Conservation (phyloP, 345 rosid genomes). For the Eucalyptus paniculata region DNA sequence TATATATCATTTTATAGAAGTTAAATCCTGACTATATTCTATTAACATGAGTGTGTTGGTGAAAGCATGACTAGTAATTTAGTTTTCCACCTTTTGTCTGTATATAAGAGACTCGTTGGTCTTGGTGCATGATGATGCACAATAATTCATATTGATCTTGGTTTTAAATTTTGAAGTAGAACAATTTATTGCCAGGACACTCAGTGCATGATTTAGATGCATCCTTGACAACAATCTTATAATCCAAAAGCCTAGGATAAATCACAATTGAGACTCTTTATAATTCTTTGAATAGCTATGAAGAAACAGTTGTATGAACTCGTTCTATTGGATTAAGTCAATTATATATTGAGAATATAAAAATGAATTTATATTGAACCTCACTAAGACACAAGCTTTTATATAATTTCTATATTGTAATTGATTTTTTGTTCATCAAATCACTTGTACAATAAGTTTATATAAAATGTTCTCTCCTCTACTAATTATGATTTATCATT, state of each 20-base stretch:
- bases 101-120: not conserved
- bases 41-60: not conserved
- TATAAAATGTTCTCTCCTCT: not conserved
- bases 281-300: not conserved
- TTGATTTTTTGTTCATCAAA: not conserved
- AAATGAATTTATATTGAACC: not conserved
- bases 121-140: not conserved
- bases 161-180: no score
- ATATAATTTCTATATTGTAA: not conserved
- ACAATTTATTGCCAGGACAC: no score
- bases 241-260: no score
- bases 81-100: not conserved
- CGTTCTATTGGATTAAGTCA: not conserved
- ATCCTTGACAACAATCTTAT: no score
- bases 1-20: not conserved
- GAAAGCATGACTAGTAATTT: not conserved
- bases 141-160: not conserved
- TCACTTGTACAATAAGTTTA: not conserved
- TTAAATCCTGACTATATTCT: not conserved
- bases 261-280: not conserved
- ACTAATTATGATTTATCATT: not conserved
- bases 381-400: not conserved
- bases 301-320: not conserved
- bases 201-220: no score
- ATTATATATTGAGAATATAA: not conserved